These are phyloP conservation scores for Spinacia oleracea DNA, from an alignment of 179 eudicot genomes.

Conservation along the genomic window DNA sequence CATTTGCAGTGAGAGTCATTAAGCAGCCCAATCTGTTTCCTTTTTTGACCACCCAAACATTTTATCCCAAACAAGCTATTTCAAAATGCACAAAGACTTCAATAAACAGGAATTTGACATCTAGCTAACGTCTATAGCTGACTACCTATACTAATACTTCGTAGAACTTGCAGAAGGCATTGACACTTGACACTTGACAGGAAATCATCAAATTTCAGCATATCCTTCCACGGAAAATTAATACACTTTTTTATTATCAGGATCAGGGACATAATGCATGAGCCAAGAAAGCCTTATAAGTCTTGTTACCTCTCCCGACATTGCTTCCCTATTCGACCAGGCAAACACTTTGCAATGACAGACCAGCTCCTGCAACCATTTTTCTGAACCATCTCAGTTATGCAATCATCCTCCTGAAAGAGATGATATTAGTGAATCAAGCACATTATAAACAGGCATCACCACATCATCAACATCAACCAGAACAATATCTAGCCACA, in stretches of 20 bases:
- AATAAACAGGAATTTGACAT: background rate
- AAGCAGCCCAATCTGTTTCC: background rate
- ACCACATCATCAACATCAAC: background rate
- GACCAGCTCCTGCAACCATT: slow-evolving; percentile 88
- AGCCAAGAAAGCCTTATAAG: background rate
- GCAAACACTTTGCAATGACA: slow-evolving; percentile 76
- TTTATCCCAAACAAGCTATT: background rate
- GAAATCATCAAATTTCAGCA: background rate
- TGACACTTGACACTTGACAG: too few relatives aligned
- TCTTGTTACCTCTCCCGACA: slow-evolving; percentile 92
- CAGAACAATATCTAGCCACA: background rate
- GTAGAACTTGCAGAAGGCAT: background rate
- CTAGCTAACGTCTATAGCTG: background rate
- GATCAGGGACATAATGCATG: background rate
- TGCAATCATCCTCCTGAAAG: slow-evolving; percentile 82
- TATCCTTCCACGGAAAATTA: background rate
- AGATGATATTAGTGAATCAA: background rate
- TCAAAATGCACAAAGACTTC: background rate
- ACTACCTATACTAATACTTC: background rate
- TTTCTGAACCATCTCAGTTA: slow-evolving; percentile 61
- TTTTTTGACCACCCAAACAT: background rate
- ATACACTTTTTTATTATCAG: background rate
- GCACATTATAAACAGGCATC: background rate
- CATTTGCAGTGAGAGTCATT: background rate
- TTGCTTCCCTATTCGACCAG: slow-evolving; percentile 97